Evolutionary conservation across 208 protist species (phyloP), one percentile per base, ranked within the genome.

Genomic region (Leishmania turanica): DNA sequence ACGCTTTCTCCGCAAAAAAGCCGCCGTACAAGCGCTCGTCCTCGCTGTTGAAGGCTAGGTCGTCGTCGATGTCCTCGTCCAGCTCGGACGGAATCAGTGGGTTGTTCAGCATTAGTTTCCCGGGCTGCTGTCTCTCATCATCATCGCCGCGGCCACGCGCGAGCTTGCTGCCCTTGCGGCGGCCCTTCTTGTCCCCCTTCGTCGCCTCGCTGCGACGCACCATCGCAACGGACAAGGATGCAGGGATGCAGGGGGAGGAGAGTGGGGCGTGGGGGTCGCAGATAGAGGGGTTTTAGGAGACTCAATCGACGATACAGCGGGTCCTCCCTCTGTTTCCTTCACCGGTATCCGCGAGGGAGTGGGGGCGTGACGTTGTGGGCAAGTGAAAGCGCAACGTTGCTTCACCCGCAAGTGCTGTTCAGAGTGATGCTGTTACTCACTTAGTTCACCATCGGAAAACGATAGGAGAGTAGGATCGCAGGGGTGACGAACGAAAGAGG

Each of bases 31-130:
- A 84, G n/a, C 84, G 80, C 78, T 98, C 95, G 72, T 98, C 95
- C 47, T 98, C 95, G 77, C 93, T 97, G 82, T 98, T 91, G 84
- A 98, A 98, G 62, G 95, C 95, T 31, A 98, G 85, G 51, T 98
- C 95, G 77, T 98, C 95, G 78, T 98, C 93, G 70, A 98, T 95
- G 82, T 98, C 95, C 80, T 98, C 95, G 68, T 98, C 95, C 21
- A 97, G 49, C 53, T 98, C 91, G 17, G 91, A 83, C 19, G 93
- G 95, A 60, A 98, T 98, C 17, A 95, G 81, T 5, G 94, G 92
- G 81, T 97, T 97, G 76, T 89, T 91, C 47, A 94, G 87, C 83
- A 92, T 94, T n/a, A 95, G 84, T 62, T 87, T 88, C 0, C 93
- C 93, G 6, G 82, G n/a, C 75, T 87, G 77, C 82, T 97, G 94